Evolutionary conservation across 352 stramenopile species (phyloP).

Genomic region (Phytophthora fragariae): DNA sequence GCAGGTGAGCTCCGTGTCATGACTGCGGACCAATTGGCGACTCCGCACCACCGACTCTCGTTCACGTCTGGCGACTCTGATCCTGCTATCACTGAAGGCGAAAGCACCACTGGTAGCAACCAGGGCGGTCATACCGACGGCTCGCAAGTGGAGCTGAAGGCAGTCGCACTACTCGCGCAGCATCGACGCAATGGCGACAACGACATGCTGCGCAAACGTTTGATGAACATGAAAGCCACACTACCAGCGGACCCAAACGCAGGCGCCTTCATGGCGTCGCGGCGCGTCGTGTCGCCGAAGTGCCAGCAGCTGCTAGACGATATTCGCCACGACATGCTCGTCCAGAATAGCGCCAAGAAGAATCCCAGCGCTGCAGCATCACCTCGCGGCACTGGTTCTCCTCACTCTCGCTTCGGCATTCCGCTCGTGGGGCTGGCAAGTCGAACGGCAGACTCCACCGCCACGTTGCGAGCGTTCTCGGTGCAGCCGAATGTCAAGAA

Average conservation of each 20-base stretch:
- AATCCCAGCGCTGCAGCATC: constrained; percentile 15
- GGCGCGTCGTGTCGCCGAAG: constrained; percentile 43
- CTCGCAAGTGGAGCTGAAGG: constrained; percentile 25
- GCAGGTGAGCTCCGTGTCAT: constrained; percentile 65
- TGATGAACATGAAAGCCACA: constrained; percentile 45
- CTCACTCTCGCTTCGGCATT: constrained; percentile 21
- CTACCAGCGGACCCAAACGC: constrained; percentile 14
- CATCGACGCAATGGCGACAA: constrained; percentile 34
- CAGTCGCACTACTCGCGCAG: constrained; percentile 24
- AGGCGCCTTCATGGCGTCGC: constrained; percentile 17
- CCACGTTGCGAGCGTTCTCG: constrained; percentile 43
- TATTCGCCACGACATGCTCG: constrained; percentile 51
- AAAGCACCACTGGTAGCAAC: constrained; percentile 9
- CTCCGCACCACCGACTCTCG: constrained; percentile 10
- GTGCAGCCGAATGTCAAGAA: constrained; percentile 32
- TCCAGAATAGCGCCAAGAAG: constrained; percentile 30
- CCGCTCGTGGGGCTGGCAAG: constrained; percentile 18
- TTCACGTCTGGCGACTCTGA: constrained; percentile 18
- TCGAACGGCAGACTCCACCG: constrained; percentile 27
- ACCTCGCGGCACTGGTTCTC: constrained; percentile 12
- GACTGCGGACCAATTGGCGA: constrained; percentile 38
- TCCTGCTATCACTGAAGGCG: constrained; percentile 1
- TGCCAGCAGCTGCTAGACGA: constrained; percentile 56
- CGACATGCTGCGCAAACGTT: constrained; percentile 40
- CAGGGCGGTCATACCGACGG: constrained; percentile 4